Percentiles rank a stretch among this genome's conserved stretches.
Conservation (phyloP, 495 filamentous ascomycete genomes). For the Aspergillus ellipticus region DNA sequence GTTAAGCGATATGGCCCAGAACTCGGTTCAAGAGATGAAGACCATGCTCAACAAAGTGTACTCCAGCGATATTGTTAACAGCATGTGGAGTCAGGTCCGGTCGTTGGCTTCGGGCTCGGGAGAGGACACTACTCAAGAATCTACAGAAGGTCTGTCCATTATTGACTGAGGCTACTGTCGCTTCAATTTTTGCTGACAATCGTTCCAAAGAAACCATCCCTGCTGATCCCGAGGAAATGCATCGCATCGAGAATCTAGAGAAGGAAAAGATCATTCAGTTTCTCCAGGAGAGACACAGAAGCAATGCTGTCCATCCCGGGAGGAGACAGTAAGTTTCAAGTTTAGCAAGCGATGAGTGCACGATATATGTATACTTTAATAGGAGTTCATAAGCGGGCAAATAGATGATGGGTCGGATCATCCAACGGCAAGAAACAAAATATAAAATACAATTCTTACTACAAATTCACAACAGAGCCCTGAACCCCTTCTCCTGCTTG, state of each 20-base stretch:
- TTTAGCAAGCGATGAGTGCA: not conserved
- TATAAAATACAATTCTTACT: not conserved
- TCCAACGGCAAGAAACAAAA: no score
- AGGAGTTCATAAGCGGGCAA: no score
- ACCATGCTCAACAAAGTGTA: not conserved
- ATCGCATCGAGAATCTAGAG: constrained; percentile 27
- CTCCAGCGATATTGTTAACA: not conserved
- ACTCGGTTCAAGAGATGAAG: constrained; percentile 1
- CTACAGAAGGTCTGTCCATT: not conserved
- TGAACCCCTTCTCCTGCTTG: constrained; percentile 27
- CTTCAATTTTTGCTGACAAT: no score
- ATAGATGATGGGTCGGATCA: not conserved
- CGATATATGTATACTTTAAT: no score
- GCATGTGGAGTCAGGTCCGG: not conserved
- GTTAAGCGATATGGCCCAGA: not conserved
- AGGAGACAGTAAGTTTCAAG: not conserved
- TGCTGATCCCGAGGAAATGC: constrained; percentile 14
- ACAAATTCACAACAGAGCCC: constrained; percentile 21
- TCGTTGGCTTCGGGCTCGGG: not conserved
- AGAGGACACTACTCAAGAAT: not conserved
- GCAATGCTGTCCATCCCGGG: constrained; percentile 12
- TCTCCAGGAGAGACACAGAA: constrained; percentile 28
- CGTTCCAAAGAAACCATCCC: not conserved
- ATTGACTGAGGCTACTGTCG: no score
- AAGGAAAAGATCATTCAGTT: constrained; percentile 32